Evolutionary conservation across 2,329 filamentous ascomycete species (phyloP), one percentile per base, ranked within the genome.

Genomic region (Pleoardoris graminearum): DNA sequence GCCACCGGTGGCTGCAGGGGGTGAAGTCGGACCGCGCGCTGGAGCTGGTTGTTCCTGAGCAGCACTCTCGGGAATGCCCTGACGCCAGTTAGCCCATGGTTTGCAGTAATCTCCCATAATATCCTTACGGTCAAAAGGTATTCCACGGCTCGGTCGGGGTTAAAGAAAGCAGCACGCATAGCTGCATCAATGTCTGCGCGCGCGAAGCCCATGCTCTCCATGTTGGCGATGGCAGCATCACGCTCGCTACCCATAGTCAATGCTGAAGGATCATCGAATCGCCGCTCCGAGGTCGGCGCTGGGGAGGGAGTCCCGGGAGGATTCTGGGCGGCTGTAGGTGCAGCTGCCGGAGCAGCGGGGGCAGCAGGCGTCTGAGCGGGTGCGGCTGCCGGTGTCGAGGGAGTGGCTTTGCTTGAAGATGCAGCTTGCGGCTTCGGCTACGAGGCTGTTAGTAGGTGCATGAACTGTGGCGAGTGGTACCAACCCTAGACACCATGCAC

Each of bases 121-220:
- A 48, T 78, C 87, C 76, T 25, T 74, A 94, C 91, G 63, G 78
- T 96, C 69, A 99, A 74, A 11, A 99, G 84, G 69, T 99, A 99
- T 75, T 99, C 94, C 51, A 99, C 93, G 48, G 94, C 94, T 66
- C 94, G 91, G 74, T 97, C 93, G 12, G 93, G 91, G 78, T 99
- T 99, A 82, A 89, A 95, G 76, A 90, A 99, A 12, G 94, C 94
- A 58, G 94, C 94, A 68, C 93, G 89, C 88, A 99, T 94, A 46
- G 94, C 94, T 42, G 88, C 85, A 65, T 97, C 91, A 62, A 97
- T 96, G 70, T 96, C 89, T 47, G 85, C 80, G 68, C 92, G 84
- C 68, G 90, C 85, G 64, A 99, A 99, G 7, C 94, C 94, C 94
- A 99, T 99, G 61, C 88, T 88, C 77, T 96, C 92, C 91, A 99